A percentile compares a stretch with the other conserved stretches of the same genome.
Evolutionary conservation across 345 rosid genomes (phyloP).

Genomic region (Gossypium bickii): DNA sequence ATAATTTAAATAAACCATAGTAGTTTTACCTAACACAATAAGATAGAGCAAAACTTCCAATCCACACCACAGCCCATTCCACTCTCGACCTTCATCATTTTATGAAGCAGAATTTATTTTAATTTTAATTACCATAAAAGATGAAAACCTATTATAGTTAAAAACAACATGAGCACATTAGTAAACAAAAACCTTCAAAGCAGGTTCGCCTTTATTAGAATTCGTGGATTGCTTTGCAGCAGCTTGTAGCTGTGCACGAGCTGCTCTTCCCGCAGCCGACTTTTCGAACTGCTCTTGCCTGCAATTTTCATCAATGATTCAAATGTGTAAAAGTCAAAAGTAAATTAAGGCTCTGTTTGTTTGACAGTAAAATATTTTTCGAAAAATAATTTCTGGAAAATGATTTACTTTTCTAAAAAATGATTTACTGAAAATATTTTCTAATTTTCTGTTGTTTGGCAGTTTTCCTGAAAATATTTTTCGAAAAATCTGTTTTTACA

Average conservation of each 20-base stretch:
- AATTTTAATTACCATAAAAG: too few relatives aligned
- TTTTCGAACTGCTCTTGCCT: slow-evolving; percentile 84
- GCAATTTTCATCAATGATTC: slow-evolving; percentile 17
- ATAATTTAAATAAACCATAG: too few relatives aligned
- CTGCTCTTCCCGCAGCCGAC: slow-evolving; percentile 92
- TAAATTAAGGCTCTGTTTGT: too few relatives aligned
- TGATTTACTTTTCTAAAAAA: too few relatives aligned
- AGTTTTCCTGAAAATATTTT: too few relatives aligned
- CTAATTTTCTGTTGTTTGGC: too few relatives aligned
- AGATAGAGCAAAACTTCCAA: slow-evolving; percentile 2
- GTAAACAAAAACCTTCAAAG: slow-evolving; percentile 2
- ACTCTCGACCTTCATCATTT: too few relatives aligned
- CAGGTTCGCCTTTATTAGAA: slow-evolving; percentile 73
- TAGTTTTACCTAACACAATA: neutral
- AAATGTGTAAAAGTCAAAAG: neutral
- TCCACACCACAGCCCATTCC: neutral
- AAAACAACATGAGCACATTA: neutral
- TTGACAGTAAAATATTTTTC: too few relatives aligned
- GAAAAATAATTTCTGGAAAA: too few relatives aligned
- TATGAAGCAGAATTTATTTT: neutral
- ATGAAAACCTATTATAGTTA: too few relatives aligned
- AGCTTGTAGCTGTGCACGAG: slow-evolving; percentile 69
- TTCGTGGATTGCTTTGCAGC: slow-evolving; percentile 76
- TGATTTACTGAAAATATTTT: too few relatives aligned
- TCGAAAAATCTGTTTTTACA: too few relatives aligned